A percentile compares a stretch with the other conserved stretches of the same genome.
These are phyloP conservation scores for Carex littledalei DNA, from an alignment of 176 grass and related monocot species.

Conservation along the genomic window DNA sequence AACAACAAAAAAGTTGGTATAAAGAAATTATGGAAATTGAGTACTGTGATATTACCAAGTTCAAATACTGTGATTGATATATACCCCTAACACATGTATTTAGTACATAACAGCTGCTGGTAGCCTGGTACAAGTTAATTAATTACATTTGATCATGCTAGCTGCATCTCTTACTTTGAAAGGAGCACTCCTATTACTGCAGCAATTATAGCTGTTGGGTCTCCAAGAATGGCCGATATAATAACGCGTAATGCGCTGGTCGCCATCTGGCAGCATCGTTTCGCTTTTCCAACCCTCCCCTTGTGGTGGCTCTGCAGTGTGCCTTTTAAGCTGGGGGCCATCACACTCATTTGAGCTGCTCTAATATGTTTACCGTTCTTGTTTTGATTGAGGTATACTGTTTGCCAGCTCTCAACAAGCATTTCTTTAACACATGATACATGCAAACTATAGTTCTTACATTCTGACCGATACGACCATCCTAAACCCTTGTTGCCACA, in stretches of 20 bases:
- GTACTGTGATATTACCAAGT: neutral
- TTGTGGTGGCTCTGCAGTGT: conserved; percentile 30
- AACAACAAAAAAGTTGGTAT: neutral
- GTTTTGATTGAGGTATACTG: conserved; percentile 23
- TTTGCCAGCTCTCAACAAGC: conserved; percentile 35
- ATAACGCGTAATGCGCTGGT: conserved; percentile 16
- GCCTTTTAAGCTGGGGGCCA: conserved; percentile 22
- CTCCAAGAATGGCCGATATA: conserved; percentile 29
- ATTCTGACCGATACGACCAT: conserved; percentile 26
- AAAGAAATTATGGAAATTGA: neutral
- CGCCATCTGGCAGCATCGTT: conserved; percentile 31
- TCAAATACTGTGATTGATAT: neutral
- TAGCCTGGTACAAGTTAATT: neutral
- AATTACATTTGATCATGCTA: conserved; percentile 1
- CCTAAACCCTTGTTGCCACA: conserved; percentile 31
- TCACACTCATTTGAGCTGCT: conserved; percentile 1
- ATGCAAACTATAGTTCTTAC: conserved; percentile 35
- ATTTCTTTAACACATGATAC: conserved; percentile 30
- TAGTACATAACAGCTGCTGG: neutral
- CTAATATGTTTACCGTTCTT: neutral
- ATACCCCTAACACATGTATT: too few relatives aligned
- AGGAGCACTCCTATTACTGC: conserved; percentile 24
- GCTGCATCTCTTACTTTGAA: conserved; percentile 11
- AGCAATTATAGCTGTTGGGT: conserved; percentile 34
- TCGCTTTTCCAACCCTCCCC: conserved; percentile 18